These are phyloP conservation scores for Ogataea polymorpha DNA, from an alignment of 805 yeast species.

Conservation along the genomic window DNA sequence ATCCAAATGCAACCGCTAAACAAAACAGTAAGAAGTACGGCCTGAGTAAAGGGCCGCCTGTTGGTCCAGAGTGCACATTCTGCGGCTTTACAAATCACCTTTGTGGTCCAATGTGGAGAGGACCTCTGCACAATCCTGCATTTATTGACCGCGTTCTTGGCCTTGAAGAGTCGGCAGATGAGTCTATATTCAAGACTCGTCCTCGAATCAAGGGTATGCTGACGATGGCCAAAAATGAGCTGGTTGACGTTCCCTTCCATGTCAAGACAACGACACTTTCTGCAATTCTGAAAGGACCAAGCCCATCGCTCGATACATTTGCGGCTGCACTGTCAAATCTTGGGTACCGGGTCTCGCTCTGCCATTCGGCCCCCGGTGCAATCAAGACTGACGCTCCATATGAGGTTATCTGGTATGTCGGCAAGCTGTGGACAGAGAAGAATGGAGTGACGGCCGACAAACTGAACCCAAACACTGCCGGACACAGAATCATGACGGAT, in stretches of 20 bases:
- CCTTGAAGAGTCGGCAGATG: constrained; percentile 47
- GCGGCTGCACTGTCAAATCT: constrained; percentile 80
- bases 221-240: constrained; percentile 73
- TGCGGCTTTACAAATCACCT: constrained; percentile 72
- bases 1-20: constrained; percentile 19
- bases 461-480: constrained; percentile 50
- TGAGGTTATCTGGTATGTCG: constrained; percentile 70
- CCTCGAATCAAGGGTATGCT: constrained; percentile 91
- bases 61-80: constrained; percentile 58
- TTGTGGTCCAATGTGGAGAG: constrained; percentile 98
- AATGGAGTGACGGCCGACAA: constrained; percentile 40
- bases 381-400: constrained; percentile 90
- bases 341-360: constrained; percentile 78
- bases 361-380: constrained; percentile 85
- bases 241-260: constrained; percentile 68
- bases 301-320: constrained; percentile 71
- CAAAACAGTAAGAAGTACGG: constrained; percentile 45
- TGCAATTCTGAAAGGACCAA: constrained; percentile 73
- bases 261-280: constrained; percentile 77
- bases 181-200: constrained; percentile 67
- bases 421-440: constrained; percentile 57
- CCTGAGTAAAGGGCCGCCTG: constrained; percentile 61
- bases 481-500: constrained; percentile 53
- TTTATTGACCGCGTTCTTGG: constrained; percentile 65
- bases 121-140: constrained; percentile 63